Conservation (phyloP, 2,329 filamentous ascomycete genomes). For the Monascus ruber region DNA sequence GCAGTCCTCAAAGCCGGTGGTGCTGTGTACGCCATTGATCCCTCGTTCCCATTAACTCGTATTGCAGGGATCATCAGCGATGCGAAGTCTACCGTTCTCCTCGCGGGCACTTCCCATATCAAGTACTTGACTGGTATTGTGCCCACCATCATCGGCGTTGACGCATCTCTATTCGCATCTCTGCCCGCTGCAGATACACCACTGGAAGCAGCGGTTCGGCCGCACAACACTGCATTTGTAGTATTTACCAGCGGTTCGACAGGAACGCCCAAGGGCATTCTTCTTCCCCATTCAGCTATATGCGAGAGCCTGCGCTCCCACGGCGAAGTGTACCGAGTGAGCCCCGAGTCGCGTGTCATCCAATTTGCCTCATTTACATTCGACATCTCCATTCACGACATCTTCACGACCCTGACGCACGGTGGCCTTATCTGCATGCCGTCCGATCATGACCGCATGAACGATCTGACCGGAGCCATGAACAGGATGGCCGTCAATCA, state of each 20-base stretch:
- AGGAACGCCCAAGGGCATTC: too few relatives aligned
- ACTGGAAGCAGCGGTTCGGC: too few relatives aligned
- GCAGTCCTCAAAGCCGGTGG: conserved; percentile 13
- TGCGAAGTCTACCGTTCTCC: neutral
- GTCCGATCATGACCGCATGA: conserved; percentile 2
- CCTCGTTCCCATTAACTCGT: neutral
- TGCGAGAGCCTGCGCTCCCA: neutral
- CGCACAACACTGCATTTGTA: too few relatives aligned
- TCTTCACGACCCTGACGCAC: neutral
- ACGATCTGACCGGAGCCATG: neutral
- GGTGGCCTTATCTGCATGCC: conserved; percentile 6
- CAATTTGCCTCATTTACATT: conserved; percentile 25
- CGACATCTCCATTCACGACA: conserved; percentile 34
- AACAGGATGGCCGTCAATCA: neutral
- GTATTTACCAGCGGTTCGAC: too few relatives aligned
- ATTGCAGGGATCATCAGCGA: conserved; percentile 1
- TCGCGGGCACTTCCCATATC: too few relatives aligned
- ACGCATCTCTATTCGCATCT: too few relatives aligned
- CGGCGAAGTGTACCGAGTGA: neutral
- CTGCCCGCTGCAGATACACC: too few relatives aligned
- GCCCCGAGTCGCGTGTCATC: conserved; percentile 27
- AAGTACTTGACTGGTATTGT: too few relatives aligned
- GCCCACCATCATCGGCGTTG: too few relatives aligned
- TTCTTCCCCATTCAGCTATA: neutral
- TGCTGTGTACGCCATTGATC: conserved; percentile 14